Base-by-base conservation (phyloP, 345 rosid genomes). In the Linum lewisii region DNA sequence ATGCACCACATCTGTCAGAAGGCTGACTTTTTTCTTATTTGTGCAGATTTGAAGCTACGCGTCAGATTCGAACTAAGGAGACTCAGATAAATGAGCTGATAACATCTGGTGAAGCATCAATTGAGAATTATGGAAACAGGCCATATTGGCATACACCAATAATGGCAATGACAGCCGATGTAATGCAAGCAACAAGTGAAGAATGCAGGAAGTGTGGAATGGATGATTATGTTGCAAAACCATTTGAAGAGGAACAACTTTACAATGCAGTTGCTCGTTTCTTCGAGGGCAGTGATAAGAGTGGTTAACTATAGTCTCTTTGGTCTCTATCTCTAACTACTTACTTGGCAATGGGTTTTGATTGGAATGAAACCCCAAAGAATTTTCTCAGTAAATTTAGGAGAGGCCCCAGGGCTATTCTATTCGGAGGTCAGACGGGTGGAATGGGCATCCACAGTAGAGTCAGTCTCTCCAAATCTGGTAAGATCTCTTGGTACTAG, bases 131-230 rank as follows among this genome's bases (percentile, higher is more conserved):
- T 24, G 61, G 78, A 55, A 76, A 76, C 58, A 75, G 67, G 56
- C 66, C 66, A 58, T 56, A 62, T 54, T 86, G 95, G 95, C 90
- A 73, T 54, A 69, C 82, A 25, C 96, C 96, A 1, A 84, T 91
- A 75, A 65, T 91, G 75, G 95, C 95, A 22, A 88, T 91, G 95
- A 88, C 96, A 32, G 98, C 98, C 58, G 98, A 91, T 64, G 95
- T 88, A 58, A 86, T 77, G 69, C 95, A 84, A 69, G 90, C 84
- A 65, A 84, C 88, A 47, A 77, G 79, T 34, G 95, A 88, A 66
- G 69, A 80, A 63, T 88, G 95, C 68, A 21, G 77, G 68, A 78
- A 78, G 68, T 86, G 90, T 63, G 98, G 96, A 64, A 91, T 91
- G 95, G 90, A 91, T 75, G 92, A 76, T 62, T 84, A 76, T 54